Percentiles rank a stretch among this genome's conserved stretches.
phyloP scores from a whole-genome alignment of 2,329 filamentous ascomycete genomes.

The Calonectria hawksworthii region DNA sequence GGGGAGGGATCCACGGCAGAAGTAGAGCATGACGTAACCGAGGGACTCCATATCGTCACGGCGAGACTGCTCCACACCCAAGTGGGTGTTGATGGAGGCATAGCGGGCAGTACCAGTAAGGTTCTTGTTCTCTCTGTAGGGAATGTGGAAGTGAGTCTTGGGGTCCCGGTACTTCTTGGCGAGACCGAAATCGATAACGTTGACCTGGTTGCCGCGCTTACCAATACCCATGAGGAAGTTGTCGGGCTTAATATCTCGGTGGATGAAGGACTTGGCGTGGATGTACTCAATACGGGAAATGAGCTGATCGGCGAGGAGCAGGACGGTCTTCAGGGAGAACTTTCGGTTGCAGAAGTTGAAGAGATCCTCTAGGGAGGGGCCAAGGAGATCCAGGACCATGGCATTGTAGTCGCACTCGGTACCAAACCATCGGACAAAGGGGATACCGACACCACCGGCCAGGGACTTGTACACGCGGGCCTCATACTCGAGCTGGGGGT shows the following conservation, averaged over 20 bases:
- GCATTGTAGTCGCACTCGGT: conserved; percentile 99
- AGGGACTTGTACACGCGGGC: conserved; percentile 93
- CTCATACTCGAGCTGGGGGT: conserved; percentile 98
- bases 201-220: conserved; percentile 99
- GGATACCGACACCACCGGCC: conserved; percentile 96
- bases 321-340: conserved; percentile 98
- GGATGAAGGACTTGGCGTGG: conserved; percentile 99
- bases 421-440: conserved; percentile 99
- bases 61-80: conserved; percentile 98
- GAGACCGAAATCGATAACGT: conserved; percentile 98
- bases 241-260: conserved; percentile 99
- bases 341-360: conserved; percentile 99
- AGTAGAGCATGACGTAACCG: conserved; percentile 99
- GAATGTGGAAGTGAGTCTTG: conserved; percentile 99
- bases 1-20: conserved; percentile 97
- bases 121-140: conserved; percentile 99
- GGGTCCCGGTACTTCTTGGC: conserved; percentile 99
- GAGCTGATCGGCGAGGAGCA: conserved; percentile 96
- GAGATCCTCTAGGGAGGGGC: conserved; percentile 94
- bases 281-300: conserved; percentile 99
- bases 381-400: conserved; percentile 98
- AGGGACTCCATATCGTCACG: conserved; percentile 99
- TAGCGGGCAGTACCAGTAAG: conserved; percentile 98
- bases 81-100: conserved; percentile 98
- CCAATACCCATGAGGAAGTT: conserved; percentile 99